These are phyloP conservation scores for Ceratocystis harringtonii DNA, from an alignment of 2,329 filamentous ascomycete genomes.

Conservation along the genomic window DNA sequence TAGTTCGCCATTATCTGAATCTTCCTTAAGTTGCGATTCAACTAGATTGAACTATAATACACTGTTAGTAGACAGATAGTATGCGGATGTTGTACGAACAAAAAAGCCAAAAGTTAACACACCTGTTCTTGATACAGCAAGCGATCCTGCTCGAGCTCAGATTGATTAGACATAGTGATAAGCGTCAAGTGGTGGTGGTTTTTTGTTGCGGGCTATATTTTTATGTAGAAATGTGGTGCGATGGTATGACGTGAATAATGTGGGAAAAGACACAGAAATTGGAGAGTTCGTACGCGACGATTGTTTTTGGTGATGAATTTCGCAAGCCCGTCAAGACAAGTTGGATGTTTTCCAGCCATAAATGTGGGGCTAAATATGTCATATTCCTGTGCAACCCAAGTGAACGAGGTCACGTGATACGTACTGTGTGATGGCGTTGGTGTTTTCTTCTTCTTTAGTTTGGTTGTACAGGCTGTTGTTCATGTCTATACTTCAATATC, in stretches of 20 bases:
- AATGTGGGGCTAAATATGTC: not conserved
- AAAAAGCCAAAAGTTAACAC: constrained; percentile 18
- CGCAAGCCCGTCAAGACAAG: not conserved
- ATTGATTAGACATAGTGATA: constrained; percentile 16
- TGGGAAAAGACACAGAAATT: not conserved
- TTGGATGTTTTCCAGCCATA: not conserved
- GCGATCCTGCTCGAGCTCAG: constrained; percentile 36
- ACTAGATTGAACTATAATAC: constrained; percentile 57
- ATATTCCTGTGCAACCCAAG: not conserved
- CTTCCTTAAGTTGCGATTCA: constrained; percentile 57
- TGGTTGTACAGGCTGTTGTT: not conserved
- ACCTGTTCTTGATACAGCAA: constrained; percentile 44
- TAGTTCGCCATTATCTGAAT: constrained; percentile 67
- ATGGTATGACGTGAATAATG: not conserved
- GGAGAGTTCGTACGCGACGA: not conserved
- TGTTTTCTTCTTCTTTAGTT: not conserved
- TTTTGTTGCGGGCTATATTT: not conserved
- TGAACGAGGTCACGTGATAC: not conserved
- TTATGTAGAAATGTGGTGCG: not conserved
- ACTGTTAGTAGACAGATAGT: constrained; percentile 19
- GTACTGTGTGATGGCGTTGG: not conserved
- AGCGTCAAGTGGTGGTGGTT: not conserved
- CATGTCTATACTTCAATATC: too few relatives aligned
- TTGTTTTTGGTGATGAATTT: not conserved
- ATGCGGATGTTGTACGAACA: not conserved